Evolutionary conservation across 441 rosid species (phyloP), one percentile per base, ranked within the genome.

Genomic region (Populus hybrid): DNA sequence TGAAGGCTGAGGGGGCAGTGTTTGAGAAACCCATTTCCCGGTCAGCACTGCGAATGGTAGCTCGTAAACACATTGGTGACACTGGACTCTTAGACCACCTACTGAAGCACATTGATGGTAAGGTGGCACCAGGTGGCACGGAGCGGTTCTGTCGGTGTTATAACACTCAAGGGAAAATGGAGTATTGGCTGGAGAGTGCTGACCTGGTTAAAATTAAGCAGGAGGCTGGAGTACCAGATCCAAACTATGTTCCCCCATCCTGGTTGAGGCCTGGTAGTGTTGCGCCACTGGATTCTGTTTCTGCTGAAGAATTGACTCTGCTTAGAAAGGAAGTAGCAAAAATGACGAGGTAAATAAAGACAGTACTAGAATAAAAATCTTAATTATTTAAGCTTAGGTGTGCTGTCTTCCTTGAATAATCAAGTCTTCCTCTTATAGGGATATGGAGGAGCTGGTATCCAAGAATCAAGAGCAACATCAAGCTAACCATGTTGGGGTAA

Each of bases 151-250:
- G 97, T 78, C 91, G 98, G 72, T 92, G 97, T 85, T 86, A 89
- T 85, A 92, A 92, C 82, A 89, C 96, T 0, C 85, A 87, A 36
- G 99, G 98, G 56, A 74, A 78, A 23, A 92, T 95, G 96, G 89
- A 91, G 79, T 95, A 92, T 78, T 95, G 99, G 99, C 84, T 95
- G 33, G 98, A 95, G 85, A 89, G 86, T 83, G 91, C 95, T 75
- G 94, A 91, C 76, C 81, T 89, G 74, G 85, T 82, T 81, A 83
- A 91, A 69, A 81, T 88, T 36, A 89, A 87, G 80, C 88, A 63
- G 35, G 95, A 88, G 84, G 89, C 92, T 64, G 91, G 97, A 69
- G 81, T 87, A 38, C 80, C 86, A 64, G 91, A 88, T 82, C 88
- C 91, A 80, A 83, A 73, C 38, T 92, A 85, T 84, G 67, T 86